Evolutionary conservation across 208 protist species (phyloP).

Genomic region (Novymonas esmeraldas): DNA sequence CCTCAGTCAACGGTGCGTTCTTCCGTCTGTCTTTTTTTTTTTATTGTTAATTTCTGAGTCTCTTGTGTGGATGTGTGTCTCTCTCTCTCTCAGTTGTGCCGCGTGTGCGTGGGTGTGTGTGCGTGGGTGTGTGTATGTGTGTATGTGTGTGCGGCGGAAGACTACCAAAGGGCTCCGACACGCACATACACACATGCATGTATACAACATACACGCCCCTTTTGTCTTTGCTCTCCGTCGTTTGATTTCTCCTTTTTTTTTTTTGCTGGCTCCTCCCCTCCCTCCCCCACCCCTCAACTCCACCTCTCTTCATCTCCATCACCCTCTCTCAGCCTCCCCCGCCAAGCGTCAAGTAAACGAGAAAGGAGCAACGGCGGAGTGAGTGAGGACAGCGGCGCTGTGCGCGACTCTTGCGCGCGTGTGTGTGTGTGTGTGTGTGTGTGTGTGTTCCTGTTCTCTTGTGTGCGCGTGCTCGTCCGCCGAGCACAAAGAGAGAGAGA

Average conservation of each 20-base stretch:
- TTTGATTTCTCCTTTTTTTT: constrained; percentile 1
- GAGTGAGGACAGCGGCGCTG: too few relatives aligned
- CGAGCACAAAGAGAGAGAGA: too few relatives aligned
- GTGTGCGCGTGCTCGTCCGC: background rate
- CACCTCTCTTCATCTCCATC: background rate
- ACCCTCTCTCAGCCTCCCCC: background rate
- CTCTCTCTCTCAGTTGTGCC: background rate
- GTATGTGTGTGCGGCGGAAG: background rate
- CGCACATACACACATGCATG: background rate
- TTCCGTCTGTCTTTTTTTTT: background rate
- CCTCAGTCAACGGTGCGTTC: too few relatives aligned
- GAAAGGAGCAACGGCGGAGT: too few relatives aligned
- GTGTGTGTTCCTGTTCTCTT: background rate
- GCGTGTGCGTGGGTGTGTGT: too few relatives aligned
- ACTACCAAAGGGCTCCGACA: background rate
- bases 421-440: background rate
- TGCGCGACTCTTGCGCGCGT: too few relatives aligned
- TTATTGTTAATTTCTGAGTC: background rate
- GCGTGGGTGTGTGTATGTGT: background rate
- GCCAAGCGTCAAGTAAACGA: too few relatives aligned
- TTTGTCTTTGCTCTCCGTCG: background rate
- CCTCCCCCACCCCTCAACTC: background rate
- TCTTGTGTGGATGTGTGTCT: background rate
- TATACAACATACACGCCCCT: background rate
- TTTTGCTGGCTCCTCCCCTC: background rate